A percentile compares a stretch with the other conserved stretches of the same genome.
Evolutionary conservation across 352 stramenopile species (phyloP).

Genomic region (Phytopythium mirpurense): DNA sequence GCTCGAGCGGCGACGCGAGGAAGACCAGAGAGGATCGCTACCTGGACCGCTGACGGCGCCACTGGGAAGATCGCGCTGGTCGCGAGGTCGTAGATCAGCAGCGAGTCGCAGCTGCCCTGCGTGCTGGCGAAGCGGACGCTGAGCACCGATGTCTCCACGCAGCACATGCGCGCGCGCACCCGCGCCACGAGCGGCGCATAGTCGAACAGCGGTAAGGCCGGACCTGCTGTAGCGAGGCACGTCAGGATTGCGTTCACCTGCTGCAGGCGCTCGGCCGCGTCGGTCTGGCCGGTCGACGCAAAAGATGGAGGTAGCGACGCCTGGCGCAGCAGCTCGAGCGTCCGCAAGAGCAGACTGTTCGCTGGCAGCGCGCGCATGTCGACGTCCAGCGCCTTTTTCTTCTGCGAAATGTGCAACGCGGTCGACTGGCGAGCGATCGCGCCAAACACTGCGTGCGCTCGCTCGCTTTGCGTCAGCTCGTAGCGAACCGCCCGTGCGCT

Average conservation of each 20-base stretch:
- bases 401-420: slow-evolving; percentile 33
- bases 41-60: slow-evolving; percentile 13
- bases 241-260: slow-evolving; percentile 18
- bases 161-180: slow-evolving; percentile 25
- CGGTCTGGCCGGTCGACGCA: background rate
- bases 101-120: slow-evolving; percentile 30
- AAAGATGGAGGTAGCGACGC: slow-evolving; percentile 6
- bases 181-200: slow-evolving; percentile 21
- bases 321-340: slow-evolving; percentile 25
- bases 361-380: slow-evolving; percentile 29
- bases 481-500: background rate
- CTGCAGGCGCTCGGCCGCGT: background rate
- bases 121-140: slow-evolving; percentile 31
- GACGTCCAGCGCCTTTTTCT: slow-evolving; percentile 45
- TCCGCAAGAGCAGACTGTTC: slow-evolving; percentile 23
- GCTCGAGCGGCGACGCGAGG: slow-evolving; percentile 15
- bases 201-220: slow-evolving; percentile 24
- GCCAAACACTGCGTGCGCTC: slow-evolving; percentile 11
- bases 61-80: slow-evolving; percentile 16
- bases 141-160: slow-evolving; percentile 12
- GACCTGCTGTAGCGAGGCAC: slow-evolving; percentile 17
- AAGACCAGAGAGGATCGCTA: slow-evolving; percentile 18
- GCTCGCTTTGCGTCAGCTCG: background rate
- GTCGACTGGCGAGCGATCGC: slow-evolving; percentile 25
- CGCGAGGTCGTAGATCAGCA: slow-evolving; percentile 20